Evolutionary conservation across 139 green algal genomes (phyloP), one percentile per base, ranked within the genome.

Genomic region (Chlamydomonas sphaeroides): DNA sequence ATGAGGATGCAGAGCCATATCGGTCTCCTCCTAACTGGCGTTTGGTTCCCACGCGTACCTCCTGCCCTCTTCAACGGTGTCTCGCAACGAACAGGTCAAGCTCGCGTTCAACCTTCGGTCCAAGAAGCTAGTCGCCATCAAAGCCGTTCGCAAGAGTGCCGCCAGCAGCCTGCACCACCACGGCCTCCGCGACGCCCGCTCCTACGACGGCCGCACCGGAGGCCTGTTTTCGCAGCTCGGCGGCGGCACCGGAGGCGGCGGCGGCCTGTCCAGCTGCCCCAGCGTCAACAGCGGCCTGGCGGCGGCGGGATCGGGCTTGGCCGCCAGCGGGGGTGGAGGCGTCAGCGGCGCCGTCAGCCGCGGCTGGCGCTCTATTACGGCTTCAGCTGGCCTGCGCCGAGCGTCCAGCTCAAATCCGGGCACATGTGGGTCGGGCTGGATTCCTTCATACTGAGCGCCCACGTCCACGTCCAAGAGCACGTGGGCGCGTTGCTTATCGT

Each of bases 51-150:
- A n/a, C n/a, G n/a, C n/a, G n/a, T n/a, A n/a, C n/a, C n/a, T n/a
- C n/a, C n/a, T n/a, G n/a, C n/a, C n/a, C n/a, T n/a, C n/a, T n/a
- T n/a, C n/a, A n/a, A n/a, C n/a, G n/a, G n/a, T n/a, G n/a, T n/a
- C n/a, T n/a, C n/a, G n/a, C n/a, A n/a, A n/a, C n/a, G n/a, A n/a
- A n/a, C 83, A 86, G 59, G 90, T 94, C 26, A 90, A 90, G 83
- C 83, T 92, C 25, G 82, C 62, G 30, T 88, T 91, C 78, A 92
- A 92, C 62, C 62, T 91, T 21, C 72, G 80, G 28, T 83, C 89
- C 72, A 78, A 84, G 56, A 90, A 88, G 56, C 68, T 93, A 56
- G 90, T 91, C 3, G 90, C 90, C 1, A 90, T 93, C 68, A 93
- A 92, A 73, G 65, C 85, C 2, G 89, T 86, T 61, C 72, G 85